Conservation (phyloP, 2,329 filamentous ascomycete genomes). For the Albophoma yamanashiensis region DNA sequence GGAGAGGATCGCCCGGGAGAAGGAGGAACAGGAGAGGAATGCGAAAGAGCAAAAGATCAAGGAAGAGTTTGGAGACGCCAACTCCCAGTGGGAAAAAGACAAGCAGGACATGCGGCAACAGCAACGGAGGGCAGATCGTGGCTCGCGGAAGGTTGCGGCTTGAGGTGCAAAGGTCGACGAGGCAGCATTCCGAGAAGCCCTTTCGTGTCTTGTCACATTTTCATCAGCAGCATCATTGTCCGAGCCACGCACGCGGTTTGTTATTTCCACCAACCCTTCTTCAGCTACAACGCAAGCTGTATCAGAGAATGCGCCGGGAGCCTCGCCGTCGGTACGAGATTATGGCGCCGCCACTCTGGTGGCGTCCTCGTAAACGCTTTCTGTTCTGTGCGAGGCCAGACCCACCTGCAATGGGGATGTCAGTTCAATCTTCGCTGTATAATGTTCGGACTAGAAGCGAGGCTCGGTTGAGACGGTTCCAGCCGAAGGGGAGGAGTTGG, state of each 20-base stretch:
- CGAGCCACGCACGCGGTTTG: not conserved
- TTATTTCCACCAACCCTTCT: not conserved
- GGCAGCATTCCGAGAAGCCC: not conserved
- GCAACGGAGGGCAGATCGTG: slow-evolving; percentile 1
- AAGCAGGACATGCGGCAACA: slow-evolving; percentile 63
- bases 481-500: not conserved
- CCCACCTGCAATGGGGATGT: not conserved
- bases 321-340: not conserved
- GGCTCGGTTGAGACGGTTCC: not conserved
- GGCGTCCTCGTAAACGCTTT: not conserved
- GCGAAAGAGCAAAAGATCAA: slow-evolving; percentile 64
- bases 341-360: not conserved
- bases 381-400: not conserved
- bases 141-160: slow-evolving; percentile 1
- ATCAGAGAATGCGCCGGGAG: not conserved
- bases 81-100: slow-evolving; percentile 80
- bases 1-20: slow-evolving; percentile 69
- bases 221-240: not conserved
- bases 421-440: not conserved
- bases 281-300: not conserved
- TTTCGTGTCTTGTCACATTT: not conserved
- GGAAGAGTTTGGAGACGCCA: slow-evolving; percentile 66
- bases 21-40: slow-evolving; percentile 57
- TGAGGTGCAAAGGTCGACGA: not conserved
- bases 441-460: not conserved